Base-by-base conservation (phyloP, 108 stramenopile species). In the Cyclotella atomus region DNA sequence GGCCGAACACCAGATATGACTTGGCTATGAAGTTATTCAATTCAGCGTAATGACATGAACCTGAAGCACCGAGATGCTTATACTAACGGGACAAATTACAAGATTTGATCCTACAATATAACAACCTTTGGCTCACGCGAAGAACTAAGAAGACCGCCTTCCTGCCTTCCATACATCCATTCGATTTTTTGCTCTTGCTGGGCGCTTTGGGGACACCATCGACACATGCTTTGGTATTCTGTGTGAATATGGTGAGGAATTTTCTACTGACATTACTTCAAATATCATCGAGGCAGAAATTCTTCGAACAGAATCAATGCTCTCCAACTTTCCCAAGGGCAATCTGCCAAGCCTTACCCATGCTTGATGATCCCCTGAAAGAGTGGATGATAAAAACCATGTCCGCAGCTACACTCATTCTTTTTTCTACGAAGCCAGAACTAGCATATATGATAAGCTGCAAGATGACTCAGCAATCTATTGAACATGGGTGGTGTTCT, bases 1-100 rank as follows among this genome's bases (percentile, higher is more conserved):
- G 28, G 38, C 70, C 59, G 49, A 46, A 38, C 20, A 10, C 2
- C 15, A 7, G 12, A 41, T 75, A 75, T 54, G 55, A 75, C 5
- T 41, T 75, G 19, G 25, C 46, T 4, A 28, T 75, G 24, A 25
- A 24, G 0, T 68, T 75, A 0, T 59, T 59, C 56, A 28, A 50
- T 35, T 25, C 50, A 25, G 56, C 67, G 56, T 57, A 32, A 57
- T 28, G 29, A 19, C 28, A 17, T 30, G 56, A 19, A 15, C 32
- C 1, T 29, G 0, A 32, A 49, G 56, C 9, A 32, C 56, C 29
- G 56, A 57, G 20, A 57, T 57, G 56, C 29, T 57, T 9, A 32
- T 57, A n/a, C 14, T 57, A 28, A 57, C 56, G 15, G 56, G 56
- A 9, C 6, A 15, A 2, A 28, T 50, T 14, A 32, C 63, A 5